These are phyloP conservation scores for Eutypella sp. DNA, from an alignment of 2,329 filamentous ascomycete species.

Conservation along the genomic window DNA sequence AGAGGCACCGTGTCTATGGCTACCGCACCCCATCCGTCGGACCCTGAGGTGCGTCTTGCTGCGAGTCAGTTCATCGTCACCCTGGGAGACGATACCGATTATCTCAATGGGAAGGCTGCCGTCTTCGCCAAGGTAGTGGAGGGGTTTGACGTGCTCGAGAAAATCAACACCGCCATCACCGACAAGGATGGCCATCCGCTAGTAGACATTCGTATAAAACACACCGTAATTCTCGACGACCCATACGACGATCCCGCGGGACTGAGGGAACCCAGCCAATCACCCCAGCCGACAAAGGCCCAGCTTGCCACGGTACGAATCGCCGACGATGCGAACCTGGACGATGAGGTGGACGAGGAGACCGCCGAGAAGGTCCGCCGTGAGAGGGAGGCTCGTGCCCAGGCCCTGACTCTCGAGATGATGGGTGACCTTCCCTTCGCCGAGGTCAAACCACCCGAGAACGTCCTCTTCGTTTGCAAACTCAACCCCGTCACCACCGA, in stretches of 20 bases:
- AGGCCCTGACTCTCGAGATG: conserved; percentile 94
- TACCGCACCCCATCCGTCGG: conserved; percentile 69
- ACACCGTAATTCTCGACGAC: conserved; percentile 88
- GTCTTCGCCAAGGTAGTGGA: conserved; percentile 95
- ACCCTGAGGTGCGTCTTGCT: conserved; percentile 77
- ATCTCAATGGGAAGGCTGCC: conserved; percentile 86
- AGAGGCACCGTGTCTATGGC: conserved; percentile 96
- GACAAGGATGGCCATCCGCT: conserved; percentile 82
- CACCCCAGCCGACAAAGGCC: conserved; percentile 74
- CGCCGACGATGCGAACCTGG: conserved; percentile 77
- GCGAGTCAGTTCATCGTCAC: conserved; percentile 94
- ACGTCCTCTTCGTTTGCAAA: conserved; percentile 97
- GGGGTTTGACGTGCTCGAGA: conserved; percentile 89
- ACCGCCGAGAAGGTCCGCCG: conserved; percentile 73
- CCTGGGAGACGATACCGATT: conserved; percentile 82
- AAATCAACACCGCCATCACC: conserved; percentile 84
- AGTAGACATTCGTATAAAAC: conserved; percentile 90
- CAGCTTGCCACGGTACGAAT: conserved; percentile 91
- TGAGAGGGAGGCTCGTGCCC: conserved; percentile 86
- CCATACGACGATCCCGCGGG: conserved; percentile 79
- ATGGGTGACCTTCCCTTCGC: conserved; percentile 96
- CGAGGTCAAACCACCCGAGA: conserved; percentile 95
- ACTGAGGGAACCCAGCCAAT: conserved; percentile 70
- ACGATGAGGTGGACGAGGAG: conserved; percentile 69
- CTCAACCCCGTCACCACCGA: conserved; percentile 94